These are phyloP conservation scores for Plasmodium cynomolgi DNA, from an alignment of 169 alveolate species.

Conservation along the genomic window DNA sequence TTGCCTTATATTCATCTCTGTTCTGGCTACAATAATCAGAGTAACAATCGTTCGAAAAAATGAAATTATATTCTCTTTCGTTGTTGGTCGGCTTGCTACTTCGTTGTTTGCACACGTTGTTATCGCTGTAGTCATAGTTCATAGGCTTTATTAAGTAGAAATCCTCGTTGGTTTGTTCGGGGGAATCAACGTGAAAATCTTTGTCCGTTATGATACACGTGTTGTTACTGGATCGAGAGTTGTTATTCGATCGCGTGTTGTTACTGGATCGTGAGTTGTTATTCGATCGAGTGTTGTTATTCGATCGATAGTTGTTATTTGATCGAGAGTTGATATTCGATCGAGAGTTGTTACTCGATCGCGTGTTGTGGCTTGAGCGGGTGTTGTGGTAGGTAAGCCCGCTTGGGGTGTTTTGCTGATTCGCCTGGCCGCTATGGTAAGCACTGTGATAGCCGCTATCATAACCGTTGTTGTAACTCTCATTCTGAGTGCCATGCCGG, in stretches of 20 bases:
- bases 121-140: conserved; percentile 25
- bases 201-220: conserved; percentile 47
- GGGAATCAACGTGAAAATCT: conserved; percentile 65
- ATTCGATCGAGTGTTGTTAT: too few relatives aligned
- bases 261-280: not conserved
- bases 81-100: not conserved
- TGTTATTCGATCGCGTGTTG: not conserved
- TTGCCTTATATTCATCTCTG: conserved; percentile 36
- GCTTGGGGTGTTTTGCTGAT: not conserved
- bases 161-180: conserved; percentile 52
- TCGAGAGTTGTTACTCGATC: not conserved
- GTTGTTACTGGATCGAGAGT: not conserved
- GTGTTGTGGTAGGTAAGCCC: not conserved
- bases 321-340: too few relatives aligned
- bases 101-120: not conserved
- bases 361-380: not conserved
- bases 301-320: not conserved
- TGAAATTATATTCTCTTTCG: conserved; percentile 20
- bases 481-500: not conserved
- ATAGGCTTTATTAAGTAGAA: conserved; percentile 3
- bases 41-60: conserved; percentile 48
- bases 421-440: not conserved
- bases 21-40: conserved; percentile 32
- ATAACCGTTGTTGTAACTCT: not conserved
- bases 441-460: not conserved